Conservation (phyloP, 129 eudicot genomes). For the Lactuca saligna region DNA sequence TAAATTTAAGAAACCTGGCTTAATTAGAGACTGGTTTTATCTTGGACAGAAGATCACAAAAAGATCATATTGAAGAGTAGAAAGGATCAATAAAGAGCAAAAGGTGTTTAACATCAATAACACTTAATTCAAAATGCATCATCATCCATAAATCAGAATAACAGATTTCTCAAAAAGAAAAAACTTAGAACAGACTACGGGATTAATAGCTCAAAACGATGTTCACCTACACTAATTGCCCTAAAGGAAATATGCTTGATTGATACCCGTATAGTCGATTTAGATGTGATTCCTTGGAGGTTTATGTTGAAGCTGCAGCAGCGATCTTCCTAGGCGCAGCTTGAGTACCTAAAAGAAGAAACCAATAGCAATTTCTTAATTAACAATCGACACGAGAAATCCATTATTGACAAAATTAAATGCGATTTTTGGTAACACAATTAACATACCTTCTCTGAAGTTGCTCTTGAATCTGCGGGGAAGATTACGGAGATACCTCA, state of each 20-base stretch:
- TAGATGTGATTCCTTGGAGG: neutral
- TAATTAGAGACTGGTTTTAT: too few species aligned
- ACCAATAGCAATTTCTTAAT: neutral
- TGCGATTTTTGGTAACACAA: neutral
- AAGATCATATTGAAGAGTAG: neutral
- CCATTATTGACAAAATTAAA: neutral
- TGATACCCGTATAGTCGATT: slow-evolving; percentile 4
- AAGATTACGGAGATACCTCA: slow-evolving; percentile 63
- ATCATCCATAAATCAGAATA: slow-evolving; percentile 19
- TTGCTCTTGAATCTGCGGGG: slow-evolving; percentile 63
- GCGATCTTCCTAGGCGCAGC: slow-evolving; percentile 60
- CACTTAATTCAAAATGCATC: neutral
- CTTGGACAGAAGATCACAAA: neutral
- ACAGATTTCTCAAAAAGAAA: slow-evolving; percentile 6
- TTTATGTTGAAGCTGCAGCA: slow-evolving; percentile 37
- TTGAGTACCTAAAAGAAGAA: slow-evolving; percentile 45
- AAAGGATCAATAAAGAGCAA: neutral
- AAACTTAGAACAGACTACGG: neutral
- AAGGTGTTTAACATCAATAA: neutral
- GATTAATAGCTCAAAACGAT: slow-evolving; percentile 12
- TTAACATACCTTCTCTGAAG: slow-evolving; percentile 54
- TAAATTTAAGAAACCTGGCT: neutral
- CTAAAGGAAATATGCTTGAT: slow-evolving; percentile 5
- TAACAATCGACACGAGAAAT: neutral
- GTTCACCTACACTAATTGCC: slow-evolving; percentile 12